A percentile compares a stretch with the other conserved stretches of the same genome.
These are phyloP conservation scores for Hyphopichia homilentoma DNA, from an alignment of 805 yeast species.

Conservation along the genomic window DNA sequence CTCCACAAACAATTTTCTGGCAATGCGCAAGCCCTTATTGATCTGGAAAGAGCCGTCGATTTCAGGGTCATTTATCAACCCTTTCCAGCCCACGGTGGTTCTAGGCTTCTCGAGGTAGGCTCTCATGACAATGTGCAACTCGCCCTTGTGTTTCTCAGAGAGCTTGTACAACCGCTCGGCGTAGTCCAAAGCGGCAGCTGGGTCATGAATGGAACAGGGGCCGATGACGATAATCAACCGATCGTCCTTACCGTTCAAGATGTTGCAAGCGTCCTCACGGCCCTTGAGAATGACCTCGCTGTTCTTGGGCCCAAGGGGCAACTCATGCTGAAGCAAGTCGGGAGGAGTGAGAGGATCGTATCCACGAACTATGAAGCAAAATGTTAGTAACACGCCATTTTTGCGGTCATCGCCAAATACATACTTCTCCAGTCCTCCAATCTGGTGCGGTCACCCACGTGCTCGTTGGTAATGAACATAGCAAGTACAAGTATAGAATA, in stretches of 20 bases:
- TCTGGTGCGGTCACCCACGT: slow-evolving; percentile 78
- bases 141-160: slow-evolving; percentile 62
- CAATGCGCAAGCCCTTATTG: slow-evolving; percentile 87
- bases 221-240: slow-evolving; percentile 87
- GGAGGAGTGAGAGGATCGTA: slow-evolving; percentile 97
- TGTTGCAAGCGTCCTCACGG: slow-evolving; percentile 68
- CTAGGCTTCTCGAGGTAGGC: slow-evolving; percentile 98
- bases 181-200: slow-evolving; percentile 87
- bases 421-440: slow-evolving; percentile 51
- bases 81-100: slow-evolving; percentile 99
- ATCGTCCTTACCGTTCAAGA: slow-evolving; percentile 81
- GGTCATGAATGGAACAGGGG: slow-evolving; percentile 96
- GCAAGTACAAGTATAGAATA: neutral
- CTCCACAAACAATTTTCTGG: slow-evolving; percentile 82
- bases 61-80: slow-evolving; percentile 95
- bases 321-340: slow-evolving; percentile 83
- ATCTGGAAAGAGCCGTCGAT: slow-evolving; percentile 89
- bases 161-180: slow-evolving; percentile 60
- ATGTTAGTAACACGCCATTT: slow-evolving; percentile 12
- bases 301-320: slow-evolving; percentile 60
- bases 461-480: slow-evolving; percentile 83
- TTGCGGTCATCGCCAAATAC: slow-evolving; percentile 17
- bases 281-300: slow-evolving; percentile 67
- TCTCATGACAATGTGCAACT: slow-evolving; percentile 88
- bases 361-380: slow-evolving; percentile 48